Evolutionary conservation across 1,284 basidiomycete species (phyloP).

Genomic region (Moniliella sp.): DNA sequence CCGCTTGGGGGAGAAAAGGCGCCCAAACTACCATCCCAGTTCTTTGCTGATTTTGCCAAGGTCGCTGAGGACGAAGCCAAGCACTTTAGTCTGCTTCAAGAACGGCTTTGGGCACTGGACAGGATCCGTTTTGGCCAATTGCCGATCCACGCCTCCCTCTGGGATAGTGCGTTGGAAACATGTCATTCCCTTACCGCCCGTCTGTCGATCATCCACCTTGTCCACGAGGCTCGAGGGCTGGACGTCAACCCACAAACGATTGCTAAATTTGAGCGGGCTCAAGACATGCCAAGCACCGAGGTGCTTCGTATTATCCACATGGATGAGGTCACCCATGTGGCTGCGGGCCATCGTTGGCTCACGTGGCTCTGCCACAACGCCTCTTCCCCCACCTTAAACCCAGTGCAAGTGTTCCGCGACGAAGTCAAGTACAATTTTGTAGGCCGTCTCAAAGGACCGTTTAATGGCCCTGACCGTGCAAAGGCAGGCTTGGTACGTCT

Average conservation of each 20-base stretch:
- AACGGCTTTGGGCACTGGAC: conserved; percentile 41
- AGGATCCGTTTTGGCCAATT: conserved; percentile 36
- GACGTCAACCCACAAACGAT: conserved; percentile 62
- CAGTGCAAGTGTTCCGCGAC: conserved; percentile 49
- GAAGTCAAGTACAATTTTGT: conserved; percentile 55
- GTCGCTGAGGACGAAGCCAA: conserved; percentile 59
- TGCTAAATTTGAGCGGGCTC: conserved; percentile 48
- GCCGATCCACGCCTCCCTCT: conserved; percentile 40
- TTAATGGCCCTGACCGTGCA: conserved; percentile 54
- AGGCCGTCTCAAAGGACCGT: conserved; percentile 62
- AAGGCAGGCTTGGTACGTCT: conserved; percentile 46
- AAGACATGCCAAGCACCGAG: conserved; percentile 52
- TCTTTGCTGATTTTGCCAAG: conserved; percentile 33
- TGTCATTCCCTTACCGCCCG: conserved; percentile 50
- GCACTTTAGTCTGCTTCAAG: conserved; percentile 38
- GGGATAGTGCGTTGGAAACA: conserved; percentile 59
- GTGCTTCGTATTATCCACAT: conserved; percentile 49
- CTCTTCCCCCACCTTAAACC: conserved; percentile 44
- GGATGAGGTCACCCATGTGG: conserved; percentile 60
- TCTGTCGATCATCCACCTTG: conserved; percentile 67
- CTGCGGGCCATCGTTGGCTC: conserved; percentile 63
- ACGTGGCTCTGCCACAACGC: conserved; percentile 48
- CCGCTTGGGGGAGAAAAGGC: neutral
- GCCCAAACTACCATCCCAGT: conserved; percentile 18
- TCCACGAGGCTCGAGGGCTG: conserved; percentile 65